Conservation (phyloP, 805 yeast species). For the Suhomyces emberorum region DNA sequence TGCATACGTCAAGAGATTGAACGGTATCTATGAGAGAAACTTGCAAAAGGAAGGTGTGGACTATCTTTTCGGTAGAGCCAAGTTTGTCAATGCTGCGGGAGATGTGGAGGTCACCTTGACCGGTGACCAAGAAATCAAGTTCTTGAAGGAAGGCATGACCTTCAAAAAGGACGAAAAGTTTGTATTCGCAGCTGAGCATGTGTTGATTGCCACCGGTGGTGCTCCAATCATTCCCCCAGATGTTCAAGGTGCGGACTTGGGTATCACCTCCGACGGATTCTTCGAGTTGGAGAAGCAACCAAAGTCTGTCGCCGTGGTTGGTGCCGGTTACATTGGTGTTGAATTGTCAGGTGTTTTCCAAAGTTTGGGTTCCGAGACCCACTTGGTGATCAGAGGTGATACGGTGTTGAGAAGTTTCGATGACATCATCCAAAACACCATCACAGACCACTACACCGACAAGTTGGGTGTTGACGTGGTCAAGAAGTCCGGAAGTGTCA, state of each 20-base stretch:
- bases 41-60: constrained; percentile 87
- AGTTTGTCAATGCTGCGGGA: constrained; percentile 59
- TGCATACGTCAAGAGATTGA: constrained; percentile 81
- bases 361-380: constrained; percentile 82
- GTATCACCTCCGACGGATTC: constrained; percentile 88
- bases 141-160: constrained; percentile 27
- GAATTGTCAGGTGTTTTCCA: constrained; percentile 95
- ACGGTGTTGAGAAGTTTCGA: constrained; percentile 89
- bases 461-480: constrained; percentile 76
- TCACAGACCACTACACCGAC: constrained; percentile 77
- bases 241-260: constrained; percentile 79
- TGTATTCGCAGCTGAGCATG: constrained; percentile 71
- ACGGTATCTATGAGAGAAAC: constrained; percentile 91
- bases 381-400: constrained; percentile 85
- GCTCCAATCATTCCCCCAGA: constrained; percentile 64
- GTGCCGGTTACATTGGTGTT: constrained; percentile 97
- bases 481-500: constrained; percentile 52
- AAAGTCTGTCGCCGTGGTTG: constrained; percentile 87
- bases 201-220: constrained; percentile 94
- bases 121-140: constrained; percentile 38
- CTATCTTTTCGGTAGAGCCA: constrained; percentile 80
- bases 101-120: constrained; percentile 68
- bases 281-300: constrained; percentile 82
- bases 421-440: constrained; percentile 67
- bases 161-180: constrained; percentile 51